These are phyloP conservation scores for Hypomyces perniciosus DNA, from an alignment of 2,329 filamentous ascomycete genomes.

Conservation along the genomic window DNA sequence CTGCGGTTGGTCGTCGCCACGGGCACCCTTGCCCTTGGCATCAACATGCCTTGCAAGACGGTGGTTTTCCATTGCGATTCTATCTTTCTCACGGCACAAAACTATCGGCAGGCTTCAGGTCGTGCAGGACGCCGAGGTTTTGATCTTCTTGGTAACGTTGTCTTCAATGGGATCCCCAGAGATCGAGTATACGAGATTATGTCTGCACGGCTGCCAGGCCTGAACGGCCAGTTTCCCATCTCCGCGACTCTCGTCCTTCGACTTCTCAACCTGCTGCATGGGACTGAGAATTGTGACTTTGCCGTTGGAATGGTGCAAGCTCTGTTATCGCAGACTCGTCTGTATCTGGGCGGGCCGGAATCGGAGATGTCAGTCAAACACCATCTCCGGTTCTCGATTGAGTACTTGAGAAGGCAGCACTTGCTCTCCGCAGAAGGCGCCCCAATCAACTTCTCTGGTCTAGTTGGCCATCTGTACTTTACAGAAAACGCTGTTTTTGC, in stretches of 20 bases:
- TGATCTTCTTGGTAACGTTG: slow-evolving; percentile 73
- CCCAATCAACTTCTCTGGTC: slow-evolving; percentile 66
- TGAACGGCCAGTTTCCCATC: slow-evolving; percentile 72
- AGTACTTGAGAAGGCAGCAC: slow-evolving; percentile 65
- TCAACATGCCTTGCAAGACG: slow-evolving; percentile 81
- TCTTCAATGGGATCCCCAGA: slow-evolving; percentile 61
- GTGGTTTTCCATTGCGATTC: slow-evolving; percentile 72
- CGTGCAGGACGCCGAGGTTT: slow-evolving; percentile 76
- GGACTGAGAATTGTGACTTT: slow-evolving; percentile 57
- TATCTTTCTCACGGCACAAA: slow-evolving; percentile 65
- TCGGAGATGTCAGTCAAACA: slow-evolving; percentile 66
- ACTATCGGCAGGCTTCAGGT: slow-evolving; percentile 71
- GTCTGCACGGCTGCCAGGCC: slow-evolving; percentile 65
- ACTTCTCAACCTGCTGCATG: slow-evolving; percentile 59
- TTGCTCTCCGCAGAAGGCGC: slow-evolving; percentile 55
- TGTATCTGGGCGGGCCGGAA: slow-evolving; percentile 65
- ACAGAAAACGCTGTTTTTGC: slow-evolving; percentile 71
- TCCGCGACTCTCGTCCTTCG: slow-evolving; percentile 67
- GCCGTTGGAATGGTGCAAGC: slow-evolving; percentile 58
- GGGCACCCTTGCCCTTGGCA: slow-evolving; percentile 68
- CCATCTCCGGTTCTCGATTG: slow-evolving; percentile 73
- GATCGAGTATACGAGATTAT: slow-evolving; percentile 62
- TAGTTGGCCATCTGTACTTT: slow-evolving; percentile 68
- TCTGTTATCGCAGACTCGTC: slow-evolving; percentile 60
- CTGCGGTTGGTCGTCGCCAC: slow-evolving; percentile 68